A percentile compares a stretch with the other conserved stretches of the same genome.
Conservation (phyloP, 345 rosid genomes). For the Euphorbia tirucalli region DNA sequence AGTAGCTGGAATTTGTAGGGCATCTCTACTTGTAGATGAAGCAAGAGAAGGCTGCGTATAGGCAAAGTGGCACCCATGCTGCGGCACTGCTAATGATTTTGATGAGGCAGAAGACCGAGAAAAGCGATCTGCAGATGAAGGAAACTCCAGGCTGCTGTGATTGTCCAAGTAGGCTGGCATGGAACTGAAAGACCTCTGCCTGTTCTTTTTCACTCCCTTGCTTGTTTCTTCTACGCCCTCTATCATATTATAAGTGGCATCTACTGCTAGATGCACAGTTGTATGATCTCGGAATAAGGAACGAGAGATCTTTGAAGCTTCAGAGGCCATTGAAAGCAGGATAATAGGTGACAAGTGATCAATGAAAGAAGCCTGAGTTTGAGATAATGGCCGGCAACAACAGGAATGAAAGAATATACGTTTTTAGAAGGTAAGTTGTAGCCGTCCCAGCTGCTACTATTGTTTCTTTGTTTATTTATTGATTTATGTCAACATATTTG, state of each 20-base stretch:
- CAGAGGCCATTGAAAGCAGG: not conserved
- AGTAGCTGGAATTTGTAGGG: not conserved
- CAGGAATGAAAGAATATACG: not conserved
- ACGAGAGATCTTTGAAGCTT: not conserved
- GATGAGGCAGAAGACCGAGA: conserved; percentile 6
- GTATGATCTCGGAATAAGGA: not conserved
- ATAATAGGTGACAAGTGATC: not conserved
- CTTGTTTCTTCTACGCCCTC: not conserved
- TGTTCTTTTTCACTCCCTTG: not conserved
- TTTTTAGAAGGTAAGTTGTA: not conserved
- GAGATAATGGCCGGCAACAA: not conserved
- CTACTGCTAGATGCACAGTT: not conserved
- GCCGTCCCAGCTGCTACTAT: not conserved
- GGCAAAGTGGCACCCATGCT: not conserved
- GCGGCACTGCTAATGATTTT: not conserved
- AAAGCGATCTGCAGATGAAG: conserved; percentile 4
- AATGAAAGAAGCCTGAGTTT: not conserved
- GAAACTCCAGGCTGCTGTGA: conserved; percentile 7
- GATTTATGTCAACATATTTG: too few species aligned
- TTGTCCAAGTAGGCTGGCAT: conserved; percentile 9
- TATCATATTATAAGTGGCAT: not conserved
- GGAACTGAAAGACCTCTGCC: not conserved
- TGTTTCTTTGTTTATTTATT: too few species aligned
- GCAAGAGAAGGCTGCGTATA: not conserved
- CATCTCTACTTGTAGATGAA: conserved; percentile 2